These are phyloP conservation scores for Schizosaccharomyces osmophilus DNA, from an alignment of 805 yeast species.

Conservation along the genomic window DNA sequence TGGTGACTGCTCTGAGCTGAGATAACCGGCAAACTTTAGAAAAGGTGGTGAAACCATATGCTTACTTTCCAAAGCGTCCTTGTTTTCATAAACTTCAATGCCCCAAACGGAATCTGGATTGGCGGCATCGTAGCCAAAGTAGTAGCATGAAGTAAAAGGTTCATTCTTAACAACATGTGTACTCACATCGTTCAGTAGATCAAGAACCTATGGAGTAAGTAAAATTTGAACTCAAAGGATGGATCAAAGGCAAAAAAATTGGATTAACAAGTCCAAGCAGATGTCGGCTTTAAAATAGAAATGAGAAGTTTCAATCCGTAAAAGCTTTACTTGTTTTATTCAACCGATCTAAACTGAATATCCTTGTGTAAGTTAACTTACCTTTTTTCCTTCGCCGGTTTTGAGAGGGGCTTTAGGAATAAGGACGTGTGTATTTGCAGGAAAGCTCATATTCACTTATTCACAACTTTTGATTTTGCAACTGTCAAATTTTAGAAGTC, in stretches of 20 bases:
- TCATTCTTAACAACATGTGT: neutral
- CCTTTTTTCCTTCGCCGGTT: neutral
- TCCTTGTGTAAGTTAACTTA: neutral
- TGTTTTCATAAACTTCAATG: neutral
- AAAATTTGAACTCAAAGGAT: neutral
- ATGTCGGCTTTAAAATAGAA: no score
- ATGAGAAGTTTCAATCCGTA: no score
- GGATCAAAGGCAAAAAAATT: neutral
- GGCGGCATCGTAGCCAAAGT: neutral
- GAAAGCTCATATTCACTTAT: neutral
- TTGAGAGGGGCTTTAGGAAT: neutral
- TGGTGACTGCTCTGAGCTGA: neutral
- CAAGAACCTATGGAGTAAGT: neutral
- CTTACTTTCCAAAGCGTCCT: neutral
- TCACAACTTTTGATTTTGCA: no score
- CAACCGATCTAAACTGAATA: no score
- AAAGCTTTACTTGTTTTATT: no score
- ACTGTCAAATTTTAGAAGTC: no score
- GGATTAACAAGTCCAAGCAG: no score
- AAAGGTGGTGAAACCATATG: neutral
- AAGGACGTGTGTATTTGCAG: neutral
- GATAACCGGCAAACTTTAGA: neutral
- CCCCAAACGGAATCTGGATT: neutral
- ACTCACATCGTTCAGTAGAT: neutral
- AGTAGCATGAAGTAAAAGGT: neutral